Percentiles rank a stretch among this genome's conserved stretches.
Conservation (phyloP, 2,329 filamentous ascomycete species). For the Byssothecium circinans region DNA sequence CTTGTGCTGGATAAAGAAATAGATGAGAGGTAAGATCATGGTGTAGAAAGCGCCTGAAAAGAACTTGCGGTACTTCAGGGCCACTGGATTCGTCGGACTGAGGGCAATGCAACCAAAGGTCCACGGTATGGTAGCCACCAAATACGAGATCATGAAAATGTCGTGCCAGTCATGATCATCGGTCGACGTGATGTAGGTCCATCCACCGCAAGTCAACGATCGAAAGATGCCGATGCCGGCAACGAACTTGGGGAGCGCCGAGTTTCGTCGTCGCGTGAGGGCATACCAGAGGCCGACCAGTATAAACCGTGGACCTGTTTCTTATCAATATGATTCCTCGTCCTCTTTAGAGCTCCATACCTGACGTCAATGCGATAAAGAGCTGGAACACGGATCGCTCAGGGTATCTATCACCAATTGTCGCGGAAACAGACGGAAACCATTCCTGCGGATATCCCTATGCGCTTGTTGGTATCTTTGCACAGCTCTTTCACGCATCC, state of each 20-base stretch:
- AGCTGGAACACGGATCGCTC: constrained; percentile 96
- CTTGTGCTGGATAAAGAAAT: constrained; percentile 99
- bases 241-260: constrained; percentile 77
- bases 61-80: constrained; percentile 86
- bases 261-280: constrained; percentile 75
- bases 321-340: constrained; percentile 11
- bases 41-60: constrained; percentile 84
- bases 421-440: constrained; percentile 95
- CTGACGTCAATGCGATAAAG: constrained; percentile 94
- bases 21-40: constrained; percentile 84
- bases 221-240: constrained; percentile 79
- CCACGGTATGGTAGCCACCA: constrained; percentile 93
- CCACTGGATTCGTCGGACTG: constrained; percentile 79
- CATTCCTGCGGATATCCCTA: constrained; percentile 74
- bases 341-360: constrained; percentile 48
- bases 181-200: constrained; percentile 98
- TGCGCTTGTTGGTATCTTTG: constrained; percentile 15
- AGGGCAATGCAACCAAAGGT: constrained; percentile 86
- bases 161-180: constrained; percentile 99
- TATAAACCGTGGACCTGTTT: constrained; percentile 81
- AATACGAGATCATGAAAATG: constrained; percentile 98
- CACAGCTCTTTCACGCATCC: neutral
- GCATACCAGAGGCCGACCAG: constrained; percentile 92
- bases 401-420: constrained; percentile 95
- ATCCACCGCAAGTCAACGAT: constrained; percentile 92